Evolutionary conservation across 352 stramenopile species (phyloP).

Genomic region (Aphanomyces invadans): DNA sequence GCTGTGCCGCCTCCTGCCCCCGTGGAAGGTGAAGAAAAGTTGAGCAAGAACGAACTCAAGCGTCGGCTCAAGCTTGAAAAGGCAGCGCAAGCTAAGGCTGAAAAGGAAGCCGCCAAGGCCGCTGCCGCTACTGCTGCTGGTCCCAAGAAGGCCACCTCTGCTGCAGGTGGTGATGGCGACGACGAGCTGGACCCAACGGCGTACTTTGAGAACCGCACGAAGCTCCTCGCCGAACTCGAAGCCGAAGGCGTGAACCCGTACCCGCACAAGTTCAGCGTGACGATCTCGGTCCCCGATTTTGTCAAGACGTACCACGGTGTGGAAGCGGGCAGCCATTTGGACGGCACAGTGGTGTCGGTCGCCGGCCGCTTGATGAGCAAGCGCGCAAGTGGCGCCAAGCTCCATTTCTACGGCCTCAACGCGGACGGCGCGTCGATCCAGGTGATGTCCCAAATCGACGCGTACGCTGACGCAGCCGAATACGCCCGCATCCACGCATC

Average conservation of each 20-base stretch:
- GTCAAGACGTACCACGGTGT: conserved; percentile 71
- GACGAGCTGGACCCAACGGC: conserved; percentile 96
- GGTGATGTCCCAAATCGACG: conserved; percentile 90
- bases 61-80: conserved; percentile 95
- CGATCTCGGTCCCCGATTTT: conserved; percentile 91
- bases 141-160: conserved; percentile 52
- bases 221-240: conserved; percentile 85
- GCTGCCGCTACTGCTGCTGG: conserved; percentile 43
- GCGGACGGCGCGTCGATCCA: conserved; percentile 94
- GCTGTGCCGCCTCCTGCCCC: not conserved
- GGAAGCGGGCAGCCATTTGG: conserved; percentile 75
- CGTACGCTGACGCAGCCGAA: conserved; percentile 45
- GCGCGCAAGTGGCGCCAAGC: conserved; percentile 91
- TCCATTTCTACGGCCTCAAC: conserved; percentile 98
- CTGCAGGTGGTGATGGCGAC: conserved; percentile 52
- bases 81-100: conserved; percentile 89
- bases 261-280: conserved; percentile 98
- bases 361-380: conserved; percentile 95
- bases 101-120: conserved; percentile 85
- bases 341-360: conserved; percentile 83
- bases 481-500: conserved; percentile 82
- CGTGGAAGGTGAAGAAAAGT: conserved; percentile 25
- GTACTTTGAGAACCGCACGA: conserved; percentile 96
- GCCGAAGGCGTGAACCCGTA: conserved; percentile 91
- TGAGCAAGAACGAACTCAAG: conserved; percentile 99